phyloP scores from a whole-genome alignment of 768 basidiomycete genomes.

The Suillus hirtellus region DNA sequence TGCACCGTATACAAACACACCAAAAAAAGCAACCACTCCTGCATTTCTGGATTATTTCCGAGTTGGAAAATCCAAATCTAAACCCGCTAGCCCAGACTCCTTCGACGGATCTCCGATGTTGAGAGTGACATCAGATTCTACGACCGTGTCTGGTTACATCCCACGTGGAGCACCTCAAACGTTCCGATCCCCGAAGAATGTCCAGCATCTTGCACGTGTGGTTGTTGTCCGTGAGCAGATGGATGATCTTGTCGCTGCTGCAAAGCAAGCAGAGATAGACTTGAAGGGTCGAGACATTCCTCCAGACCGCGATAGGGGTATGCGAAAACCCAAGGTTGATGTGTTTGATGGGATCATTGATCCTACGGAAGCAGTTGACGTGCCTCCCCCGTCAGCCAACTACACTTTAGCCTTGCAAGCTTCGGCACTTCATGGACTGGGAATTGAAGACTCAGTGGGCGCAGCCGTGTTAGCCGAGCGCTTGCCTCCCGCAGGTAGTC shows the following conservation, averaged over 20 bases:
- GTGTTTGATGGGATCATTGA: slow-evolving; percentile 67
- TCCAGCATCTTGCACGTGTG: slow-evolving; percentile 56
- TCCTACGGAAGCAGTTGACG: slow-evolving; percentile 81
- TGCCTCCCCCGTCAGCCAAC: slow-evolving; percentile 66
- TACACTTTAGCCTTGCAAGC: slow-evolving; percentile 78
- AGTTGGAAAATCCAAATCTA: slow-evolving; percentile 65
- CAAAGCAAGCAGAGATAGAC: slow-evolving; percentile 75
- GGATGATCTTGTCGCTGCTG: slow-evolving; percentile 66
- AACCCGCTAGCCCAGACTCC: slow-evolving; percentile 50
- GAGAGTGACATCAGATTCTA: slow-evolving; percentile 67
- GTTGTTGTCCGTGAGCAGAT: slow-evolving; percentile 85
- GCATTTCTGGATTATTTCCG: slow-evolving; percentile 72
- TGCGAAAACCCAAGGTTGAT: slow-evolving; percentile 39
- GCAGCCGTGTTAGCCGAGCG: slow-evolving; percentile 75
- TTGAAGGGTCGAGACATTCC: slow-evolving; percentile 55
- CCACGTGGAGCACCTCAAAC: slow-evolving; percentile 40
- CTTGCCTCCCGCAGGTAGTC: slow-evolving; percentile 64
- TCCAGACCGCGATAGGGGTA: slow-evolving; percentile 43
- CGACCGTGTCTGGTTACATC: slow-evolving; percentile 45
- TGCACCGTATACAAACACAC: slow-evolving; percentile 34
- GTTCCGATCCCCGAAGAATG: slow-evolving; percentile 31
- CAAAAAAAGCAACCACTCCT: slow-evolving; percentile 48
- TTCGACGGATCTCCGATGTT: slow-evolving; percentile 48
- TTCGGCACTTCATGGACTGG: slow-evolving; percentile 69
- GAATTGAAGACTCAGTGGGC: slow-evolving; percentile 73